Evolutionary conservation across 352 stramenopile species (phyloP), one percentile per base, ranked within the genome.

Genomic region (Salisapilia sapeloensis): DNA sequence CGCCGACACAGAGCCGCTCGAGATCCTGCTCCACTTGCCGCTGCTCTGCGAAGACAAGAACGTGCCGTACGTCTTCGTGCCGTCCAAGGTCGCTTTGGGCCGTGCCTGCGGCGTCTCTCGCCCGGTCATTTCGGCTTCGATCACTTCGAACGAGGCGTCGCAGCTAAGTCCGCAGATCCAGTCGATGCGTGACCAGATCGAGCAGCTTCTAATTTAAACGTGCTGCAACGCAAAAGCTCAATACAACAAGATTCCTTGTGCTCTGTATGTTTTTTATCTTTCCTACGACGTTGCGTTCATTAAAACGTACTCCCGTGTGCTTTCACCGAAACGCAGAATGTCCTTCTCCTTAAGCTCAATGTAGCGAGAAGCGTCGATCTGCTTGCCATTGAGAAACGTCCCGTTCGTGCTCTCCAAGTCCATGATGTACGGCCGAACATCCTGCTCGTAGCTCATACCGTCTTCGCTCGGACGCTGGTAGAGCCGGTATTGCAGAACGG

Each of bases 11-110:
- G 94, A 99, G 64, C 96, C 96, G 5, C 85, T 99, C 44, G 96
- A 99, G 60, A 99, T 99, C 66, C 66, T 99, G 42, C 79, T 99
- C 27, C 96, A 99, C 74, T 72, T 99, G 40, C 96, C 96, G 23
- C 66, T 98, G 28, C 63, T 99, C 33, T 98, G 93, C 57, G 93
- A 99, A 76, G 92, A 98, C 74, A 98, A 99, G 63, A 90, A 87
- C 78, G 72, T 92, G 63, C 72, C 75, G 58, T 91, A 89, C 52
- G 74, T 89, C 52, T 87, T 92, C 51, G 74, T 87, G 29, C 93
- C 94, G 44, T 98, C 90, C 56, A 99, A 98, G 71, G 84, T 97
- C 47, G 96, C 96, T 14, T 71, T 99, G 26, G 96, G 96, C 56
- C 80, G 96, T 38, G 96, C 96, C 12, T 99, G 96, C 63, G 96